A percentile compares a stretch with the other conserved stretches of the same genome.
Evolutionary conservation across 1,284 basidiomycete genomes (phyloP).

Genomic region (Ceratobasidium sp.): DNA sequence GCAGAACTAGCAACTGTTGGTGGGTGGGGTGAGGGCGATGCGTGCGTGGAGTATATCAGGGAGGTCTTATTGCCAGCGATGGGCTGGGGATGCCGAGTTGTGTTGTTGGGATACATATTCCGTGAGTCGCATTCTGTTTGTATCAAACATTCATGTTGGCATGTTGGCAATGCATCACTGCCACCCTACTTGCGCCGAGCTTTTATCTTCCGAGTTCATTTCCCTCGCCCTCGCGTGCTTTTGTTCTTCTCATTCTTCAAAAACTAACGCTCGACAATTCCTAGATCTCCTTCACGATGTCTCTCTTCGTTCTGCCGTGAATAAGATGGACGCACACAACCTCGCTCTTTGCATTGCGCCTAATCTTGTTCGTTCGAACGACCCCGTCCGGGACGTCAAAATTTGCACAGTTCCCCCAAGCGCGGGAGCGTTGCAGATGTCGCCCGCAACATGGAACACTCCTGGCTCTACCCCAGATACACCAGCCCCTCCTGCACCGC

Average conservation of each 20-base stretch:
- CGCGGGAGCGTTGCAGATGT: slow-evolving; percentile 58
- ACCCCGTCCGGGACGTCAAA: slow-evolving; percentile 75
- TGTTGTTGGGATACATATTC: slow-evolving; percentile 77
- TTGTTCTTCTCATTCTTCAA: not conserved
- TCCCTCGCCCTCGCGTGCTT: not conserved
- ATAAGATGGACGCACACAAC: slow-evolving; percentile 87
- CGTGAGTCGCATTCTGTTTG: slow-evolving; percentile 64
- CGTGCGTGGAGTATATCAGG: slow-evolving; percentile 70
- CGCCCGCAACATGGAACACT: slow-evolving; percentile 39
- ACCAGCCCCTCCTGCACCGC: slow-evolving; percentile 46
- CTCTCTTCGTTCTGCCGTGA: slow-evolving; percentile 71
- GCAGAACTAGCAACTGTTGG: slow-evolving; percentile 41
- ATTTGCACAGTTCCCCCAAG: slow-evolving; percentile 71
- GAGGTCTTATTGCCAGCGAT: slow-evolving; percentile 75
- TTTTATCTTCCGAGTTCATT: not conserved
- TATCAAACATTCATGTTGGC: not conserved
- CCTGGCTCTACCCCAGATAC: slow-evolving; percentile 5
- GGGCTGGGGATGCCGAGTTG: slow-evolving; percentile 72
- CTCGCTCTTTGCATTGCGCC: slow-evolving; percentile 82
- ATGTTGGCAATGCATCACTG: not conserved
- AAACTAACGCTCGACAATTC: slow-evolving; percentile 28
- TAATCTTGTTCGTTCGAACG: slow-evolving; percentile 78
- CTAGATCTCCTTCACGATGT: slow-evolving; percentile 83
- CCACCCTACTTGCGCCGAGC: slow-evolving; percentile 7
- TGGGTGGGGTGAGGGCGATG: slow-evolving; percentile 45